Evolutionary conservation across 148 eudicot species (phyloP).

Genomic region (Selenicereus undatus): DNA sequence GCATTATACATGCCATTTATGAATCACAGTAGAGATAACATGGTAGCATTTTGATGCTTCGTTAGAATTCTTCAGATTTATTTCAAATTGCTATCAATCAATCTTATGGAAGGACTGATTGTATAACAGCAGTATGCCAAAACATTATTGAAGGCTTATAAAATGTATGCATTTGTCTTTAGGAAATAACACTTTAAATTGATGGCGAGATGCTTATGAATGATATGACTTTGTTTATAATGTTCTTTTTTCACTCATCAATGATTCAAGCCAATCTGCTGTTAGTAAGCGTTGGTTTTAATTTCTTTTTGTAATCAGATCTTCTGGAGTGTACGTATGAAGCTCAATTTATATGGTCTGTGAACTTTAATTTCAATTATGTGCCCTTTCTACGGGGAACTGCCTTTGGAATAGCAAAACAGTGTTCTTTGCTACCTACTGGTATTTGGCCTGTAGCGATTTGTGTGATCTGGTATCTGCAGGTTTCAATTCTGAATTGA

Average conservation of each 20-base stretch:
- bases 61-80: neutral
- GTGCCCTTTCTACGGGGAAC: neutral
- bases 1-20: no score
- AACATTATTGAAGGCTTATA: neutral
- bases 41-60: neutral
- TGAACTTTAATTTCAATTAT: no score
- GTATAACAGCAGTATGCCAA: neutral
- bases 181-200: neutral
- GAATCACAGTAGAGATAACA: neutral
- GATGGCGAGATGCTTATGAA: neutral
- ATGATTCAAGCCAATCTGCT: neutral
- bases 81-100: neutral
- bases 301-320: neutral
- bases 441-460: neutral
- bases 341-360: neutral
- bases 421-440: no score
- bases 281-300: neutral
- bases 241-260: neutral
- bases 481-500: neutral
- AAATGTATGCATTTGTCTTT: neutral
- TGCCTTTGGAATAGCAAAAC: neutral
- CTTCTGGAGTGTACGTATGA: neutral
- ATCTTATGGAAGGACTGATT: neutral
- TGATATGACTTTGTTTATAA: neutral
- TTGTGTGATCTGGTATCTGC: neutral